phyloP scores from a whole-genome alignment of 345 rosid genomes.

The Gossypium mustelinum region DNA sequence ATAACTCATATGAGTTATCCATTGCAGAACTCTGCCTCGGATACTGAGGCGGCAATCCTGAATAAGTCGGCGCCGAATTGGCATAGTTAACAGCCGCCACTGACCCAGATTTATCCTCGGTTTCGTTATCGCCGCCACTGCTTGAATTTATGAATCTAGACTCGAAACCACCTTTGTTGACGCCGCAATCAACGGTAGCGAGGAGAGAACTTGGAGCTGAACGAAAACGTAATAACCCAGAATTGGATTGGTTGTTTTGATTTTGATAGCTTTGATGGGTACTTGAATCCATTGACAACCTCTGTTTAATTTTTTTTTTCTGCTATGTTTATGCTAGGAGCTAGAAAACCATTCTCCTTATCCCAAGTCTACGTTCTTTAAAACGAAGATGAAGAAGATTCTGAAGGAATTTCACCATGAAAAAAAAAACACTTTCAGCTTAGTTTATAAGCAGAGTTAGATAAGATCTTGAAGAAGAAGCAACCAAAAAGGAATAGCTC shows the following conservation, averaged over 20 bases:
- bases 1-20: slow-evolving; percentile 48
- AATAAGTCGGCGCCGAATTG: slow-evolving; percentile 38
- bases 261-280: slow-evolving; percentile 28
- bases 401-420: slow-evolving; percentile 31
- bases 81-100: slow-evolving; percentile 30
- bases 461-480: slow-evolving; percentile 80
- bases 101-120: slow-evolving; percentile 32
- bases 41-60: slow-evolving; percentile 76
- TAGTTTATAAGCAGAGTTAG: slow-evolving; percentile 58
- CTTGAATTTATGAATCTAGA: slow-evolving; percentile 42
- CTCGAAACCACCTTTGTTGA: slow-evolving; percentile 30
- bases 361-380: slow-evolving; percentile 15
- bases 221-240: slow-evolving; percentile 76
- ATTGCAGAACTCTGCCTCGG: slow-evolving; percentile 47
- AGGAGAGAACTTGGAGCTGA: slow-evolving; percentile 73
- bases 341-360: slow-evolving; percentile 24
- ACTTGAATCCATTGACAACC: slow-evolving; percentile 56
- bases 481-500: slow-evolving; percentile 30
- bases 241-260: slow-evolving; percentile 45
- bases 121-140: slow-evolving; percentile 24
- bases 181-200: slow-evolving; percentile 24
- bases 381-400: slow-evolving; percentile 17
- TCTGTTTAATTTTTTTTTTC: neutral
- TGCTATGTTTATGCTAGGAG: neutral
- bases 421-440: slow-evolving; percentile 31